phyloP scores from a whole-genome alignment of 129 eudicot species.

The Silybum marianum region DNA sequence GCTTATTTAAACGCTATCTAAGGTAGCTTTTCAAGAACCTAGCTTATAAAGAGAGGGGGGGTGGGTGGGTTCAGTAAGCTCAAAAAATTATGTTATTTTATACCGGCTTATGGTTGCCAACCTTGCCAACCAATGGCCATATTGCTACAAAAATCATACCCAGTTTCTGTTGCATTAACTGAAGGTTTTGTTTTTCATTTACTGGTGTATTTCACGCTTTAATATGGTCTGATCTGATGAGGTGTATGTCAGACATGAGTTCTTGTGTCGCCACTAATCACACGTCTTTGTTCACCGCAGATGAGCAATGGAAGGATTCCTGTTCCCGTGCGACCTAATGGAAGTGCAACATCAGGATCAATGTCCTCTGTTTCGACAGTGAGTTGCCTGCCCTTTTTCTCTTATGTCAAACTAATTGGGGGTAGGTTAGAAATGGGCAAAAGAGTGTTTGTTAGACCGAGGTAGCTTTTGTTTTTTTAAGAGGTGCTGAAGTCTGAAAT shows the following conservation, averaged over 20 bases:
- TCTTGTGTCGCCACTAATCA: background rate
- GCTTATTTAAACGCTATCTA: too few relatives aligned
- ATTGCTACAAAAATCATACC: too few relatives aligned
- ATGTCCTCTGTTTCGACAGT: slow-evolving; percentile 46
- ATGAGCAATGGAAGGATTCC: slow-evolving; percentile 58
- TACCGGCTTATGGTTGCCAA: background rate
- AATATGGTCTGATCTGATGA: background rate
- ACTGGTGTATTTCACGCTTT: background rate
- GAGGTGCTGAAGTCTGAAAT: too few relatives aligned
- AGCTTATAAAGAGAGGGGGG: too few relatives aligned
- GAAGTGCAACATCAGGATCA: slow-evolving; percentile 44
- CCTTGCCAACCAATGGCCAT: background rate
- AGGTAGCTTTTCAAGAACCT: too few relatives aligned
- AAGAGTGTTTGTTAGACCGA: too few relatives aligned
- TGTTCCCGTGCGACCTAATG: slow-evolving; percentile 45
- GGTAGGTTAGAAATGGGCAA: background rate
- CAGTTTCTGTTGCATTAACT: too few relatives aligned
- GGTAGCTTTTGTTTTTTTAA: too few relatives aligned
- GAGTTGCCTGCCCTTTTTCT: slow-evolving; percentile 15
- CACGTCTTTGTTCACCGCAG: slow-evolving; percentile 23
- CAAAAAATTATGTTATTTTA: too few relatives aligned
- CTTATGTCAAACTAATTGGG: background rate
- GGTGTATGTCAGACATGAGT: background rate
- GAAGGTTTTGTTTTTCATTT: background rate
- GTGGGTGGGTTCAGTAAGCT: too few relatives aligned